A percentile compares a stretch with the other conserved stretches of the same genome.
Conservation (phyloP, 1,284 basidiomycete genomes). For the Rugosomyces carneus region DNA sequence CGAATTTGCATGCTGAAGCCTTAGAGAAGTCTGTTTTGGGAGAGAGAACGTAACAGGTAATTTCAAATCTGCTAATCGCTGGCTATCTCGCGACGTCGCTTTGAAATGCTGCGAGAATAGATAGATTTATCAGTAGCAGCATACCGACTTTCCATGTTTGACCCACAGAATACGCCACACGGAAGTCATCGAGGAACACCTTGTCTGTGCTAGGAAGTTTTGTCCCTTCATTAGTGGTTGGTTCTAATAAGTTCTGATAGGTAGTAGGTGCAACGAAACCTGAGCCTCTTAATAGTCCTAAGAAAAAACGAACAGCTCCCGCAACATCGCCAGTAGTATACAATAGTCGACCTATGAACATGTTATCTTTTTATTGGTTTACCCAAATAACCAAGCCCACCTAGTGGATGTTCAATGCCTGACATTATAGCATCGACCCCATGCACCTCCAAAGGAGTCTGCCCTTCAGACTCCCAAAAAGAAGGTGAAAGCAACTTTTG, state of each 20-base stretch:
- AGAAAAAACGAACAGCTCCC: slow-evolving; percentile 62
- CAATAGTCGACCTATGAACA: slow-evolving; percentile 53
- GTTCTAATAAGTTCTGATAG: slow-evolving; percentile 15
- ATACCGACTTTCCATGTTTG: not conserved
- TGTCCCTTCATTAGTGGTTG: slow-evolving; percentile 17
- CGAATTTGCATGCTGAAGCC: slow-evolving; percentile 44
- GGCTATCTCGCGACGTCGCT: slow-evolving; percentile 40
- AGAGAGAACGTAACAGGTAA: slow-evolving; percentile 58
- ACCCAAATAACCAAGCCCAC: slow-evolving; percentile 27
- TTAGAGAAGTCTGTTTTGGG: slow-evolving; percentile 44
- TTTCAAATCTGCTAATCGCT: slow-evolving; percentile 36
- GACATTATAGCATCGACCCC: slow-evolving; percentile 60
- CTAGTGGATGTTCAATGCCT: slow-evolving; percentile 73
- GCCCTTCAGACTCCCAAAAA: slow-evolving; percentile 69
- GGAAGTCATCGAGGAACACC: slow-evolving; percentile 71
- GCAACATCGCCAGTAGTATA: slow-evolving; percentile 73
- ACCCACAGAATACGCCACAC: slow-evolving; percentile 64
- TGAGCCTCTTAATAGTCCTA: slow-evolving; percentile 49
- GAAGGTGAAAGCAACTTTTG: slow-evolving; percentile 63
- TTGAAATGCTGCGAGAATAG: slow-evolving; percentile 50
- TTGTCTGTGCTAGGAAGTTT: slow-evolving; percentile 42
- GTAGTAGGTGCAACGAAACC: slow-evolving; percentile 19
- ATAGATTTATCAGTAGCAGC: not conserved
- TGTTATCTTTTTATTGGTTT: not conserved
- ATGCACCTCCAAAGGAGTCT: slow-evolving; percentile 29